phyloP scores from a whole-genome alignment of 345 rosid genomes.

The Cardamine chenopodiifolia region DNA sequence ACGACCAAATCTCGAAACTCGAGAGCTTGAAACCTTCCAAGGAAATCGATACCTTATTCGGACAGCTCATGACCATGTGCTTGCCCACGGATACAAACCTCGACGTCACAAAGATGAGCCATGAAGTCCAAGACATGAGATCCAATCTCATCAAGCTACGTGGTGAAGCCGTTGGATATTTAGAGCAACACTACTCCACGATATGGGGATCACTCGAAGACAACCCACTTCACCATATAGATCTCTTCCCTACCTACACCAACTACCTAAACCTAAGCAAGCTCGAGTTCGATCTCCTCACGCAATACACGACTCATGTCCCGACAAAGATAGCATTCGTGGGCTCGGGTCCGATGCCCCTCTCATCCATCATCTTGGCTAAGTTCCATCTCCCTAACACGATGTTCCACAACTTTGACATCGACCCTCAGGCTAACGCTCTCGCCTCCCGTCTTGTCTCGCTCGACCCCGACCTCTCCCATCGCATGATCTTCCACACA shows the following conservation, averaged over 20 bases:
- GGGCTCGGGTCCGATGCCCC: conserved; percentile 89
- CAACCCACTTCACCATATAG: conserved; percentile 67
- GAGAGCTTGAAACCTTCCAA: conserved; percentile 67
- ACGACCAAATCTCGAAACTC: conserved; percentile 68
- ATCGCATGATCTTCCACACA: conserved; percentile 73
- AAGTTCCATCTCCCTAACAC: conserved; percentile 58
- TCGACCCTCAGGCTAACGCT: conserved; percentile 66
- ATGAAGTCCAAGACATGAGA: conserved; percentile 60
- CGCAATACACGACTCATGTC: conserved; percentile 35
- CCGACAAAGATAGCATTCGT: conserved; percentile 68
- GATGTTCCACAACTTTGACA: conserved; percentile 75
- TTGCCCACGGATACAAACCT: conserved; percentile 64
- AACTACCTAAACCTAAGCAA: conserved; percentile 79
- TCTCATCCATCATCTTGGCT: conserved; percentile 78
- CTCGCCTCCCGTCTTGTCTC: conserved; percentile 48
- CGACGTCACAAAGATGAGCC: conserved; percentile 59
- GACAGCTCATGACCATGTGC: conserved; percentile 74
- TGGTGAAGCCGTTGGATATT: conserved; percentile 77
- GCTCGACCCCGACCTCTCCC: conserved; percentile 63
- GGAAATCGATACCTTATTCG: conserved; percentile 75
- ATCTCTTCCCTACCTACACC: conserved; percentile 66
- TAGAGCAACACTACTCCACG: conserved; percentile 68
- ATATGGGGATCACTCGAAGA: conserved; percentile 50
- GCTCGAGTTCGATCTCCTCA: conserved; percentile 64
- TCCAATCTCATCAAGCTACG: conserved; percentile 66